phyloP scores from a whole-genome alignment of 1,139 yeast genomes.

The Pichia sp. region DNA sequence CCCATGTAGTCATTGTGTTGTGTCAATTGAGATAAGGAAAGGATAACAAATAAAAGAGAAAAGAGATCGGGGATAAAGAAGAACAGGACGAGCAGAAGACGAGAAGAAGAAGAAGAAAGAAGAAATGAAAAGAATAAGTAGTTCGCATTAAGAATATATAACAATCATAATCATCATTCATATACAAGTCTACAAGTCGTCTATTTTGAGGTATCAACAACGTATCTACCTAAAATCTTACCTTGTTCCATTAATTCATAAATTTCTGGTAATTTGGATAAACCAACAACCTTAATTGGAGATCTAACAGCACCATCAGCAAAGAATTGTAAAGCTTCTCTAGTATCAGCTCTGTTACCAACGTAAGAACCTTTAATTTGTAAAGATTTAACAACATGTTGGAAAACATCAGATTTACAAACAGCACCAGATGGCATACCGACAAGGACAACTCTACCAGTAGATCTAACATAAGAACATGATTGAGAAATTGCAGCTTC shows the following conservation, averaged over 20 bases:
- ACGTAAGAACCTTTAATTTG: slow-evolving; percentile 70
- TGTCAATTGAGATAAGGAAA: background rate
- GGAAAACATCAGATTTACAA: slow-evolving; percentile 55
- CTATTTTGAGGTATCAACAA: slow-evolving; percentile 48
- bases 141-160: background rate
- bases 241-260: slow-evolving; percentile 67
- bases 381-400: slow-evolving; percentile 58
- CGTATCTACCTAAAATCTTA: slow-evolving; percentile 67
- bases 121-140: background rate
- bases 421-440: slow-evolving; percentile 75
- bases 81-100: too few relatives aligned
- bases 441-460: slow-evolving; percentile 74
- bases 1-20: slow-evolving; percentile 34
- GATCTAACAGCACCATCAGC: slow-evolving; percentile 61
- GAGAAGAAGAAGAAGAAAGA: too few relatives aligned
- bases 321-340: slow-evolving; percentile 72
- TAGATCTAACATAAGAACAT: slow-evolving; percentile 60
- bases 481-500: slow-evolving; percentile 67
- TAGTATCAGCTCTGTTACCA: slow-evolving; percentile 74
- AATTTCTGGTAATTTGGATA: slow-evolving; percentile 53
- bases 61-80: background rate
- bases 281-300: slow-evolving; percentile 61
- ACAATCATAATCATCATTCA: background rate
- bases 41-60: background rate
- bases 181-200: background rate